Base-by-base conservation (phyloP, 345 rosid genomes). In the Nasturtium officinale region DNA sequence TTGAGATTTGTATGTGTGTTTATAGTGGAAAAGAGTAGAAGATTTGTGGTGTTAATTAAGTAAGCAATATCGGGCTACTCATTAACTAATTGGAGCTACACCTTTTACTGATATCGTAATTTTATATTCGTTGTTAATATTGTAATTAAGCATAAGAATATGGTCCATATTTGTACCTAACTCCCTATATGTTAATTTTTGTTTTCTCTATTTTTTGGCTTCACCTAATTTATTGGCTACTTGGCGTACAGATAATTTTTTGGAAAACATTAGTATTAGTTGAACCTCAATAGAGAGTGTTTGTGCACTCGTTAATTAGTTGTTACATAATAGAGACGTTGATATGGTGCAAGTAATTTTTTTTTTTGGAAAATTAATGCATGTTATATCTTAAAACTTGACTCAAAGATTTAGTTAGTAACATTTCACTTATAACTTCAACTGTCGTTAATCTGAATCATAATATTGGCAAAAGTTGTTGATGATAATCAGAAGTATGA, bases 11-110 rank as follows among this genome's bases (percentile, higher is more conserved):
- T 46, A 45, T 40, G 42, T 40, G 70, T 63, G 63, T 63, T 63
- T 72, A 72, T 72, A 72, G 56, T 42, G 18, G 35, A 72, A 50
- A 37, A 26, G 12, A 42, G 63, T 61, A 38, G 29, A 15, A 50
- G 23, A 51, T 61, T 61, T 29, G 61, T 28, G 40, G 21, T 7
- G 47, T 20, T 60, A 48, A 37, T 11, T 60, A 42, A 50, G 67
- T 62, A 72, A 72, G 42, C 69, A 72, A 62, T 38, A 62, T 21
- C 55, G 76, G 52, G 70, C 76, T 72, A 62, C 21, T 53, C 45
- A 72, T 62, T 53, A 63, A 53, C 45, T 72, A 72, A 6, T 7
- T 53, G 69, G 56, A 72, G 76, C 62, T 72, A 40, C 3, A 62
- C 61, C 33, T 53, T 37, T 61, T 60, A 37, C 15, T 30, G 38